Evolutionary conservation across 1,284 basidiomycete species (phyloP).

Genomic region (Tilletia caries): DNA sequence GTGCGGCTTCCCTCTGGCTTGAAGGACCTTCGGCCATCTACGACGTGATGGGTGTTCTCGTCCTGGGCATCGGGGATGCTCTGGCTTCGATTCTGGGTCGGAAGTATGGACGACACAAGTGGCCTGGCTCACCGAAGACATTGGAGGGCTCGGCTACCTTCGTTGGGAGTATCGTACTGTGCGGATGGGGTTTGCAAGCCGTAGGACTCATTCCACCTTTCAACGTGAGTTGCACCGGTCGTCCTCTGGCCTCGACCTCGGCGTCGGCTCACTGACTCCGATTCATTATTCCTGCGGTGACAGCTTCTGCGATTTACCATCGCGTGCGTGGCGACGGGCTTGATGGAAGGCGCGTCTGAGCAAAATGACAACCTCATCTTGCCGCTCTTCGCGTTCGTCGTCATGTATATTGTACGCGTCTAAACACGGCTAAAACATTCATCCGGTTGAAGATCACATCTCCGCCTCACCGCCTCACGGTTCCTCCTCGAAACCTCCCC

Average conservation of each 20-base stretch:
- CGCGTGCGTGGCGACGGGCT: slow-evolving; percentile 29
- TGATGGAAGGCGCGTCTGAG: slow-evolving; percentile 48
- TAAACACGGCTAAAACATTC: slow-evolving; percentile 6
- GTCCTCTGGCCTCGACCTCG: neutral
- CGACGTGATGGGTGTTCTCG: slow-evolving; percentile 83
- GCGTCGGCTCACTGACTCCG: neutral
- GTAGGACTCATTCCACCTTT: slow-evolving; percentile 58
- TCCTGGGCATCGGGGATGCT: slow-evolving; percentile 89
- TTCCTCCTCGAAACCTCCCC: too few relatives aligned
- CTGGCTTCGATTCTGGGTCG: slow-evolving; percentile 88
- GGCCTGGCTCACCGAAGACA: slow-evolving; percentile 85
- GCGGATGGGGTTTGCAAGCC: slow-evolving; percentile 69
- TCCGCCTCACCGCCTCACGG: too few relatives aligned
- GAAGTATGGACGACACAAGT: slow-evolving; percentile 71
- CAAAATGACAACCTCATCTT: slow-evolving; percentile 52
- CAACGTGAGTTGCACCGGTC: slow-evolving; percentile 20
- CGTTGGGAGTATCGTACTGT: slow-evolving; percentile 66
- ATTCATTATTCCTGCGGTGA: neutral
- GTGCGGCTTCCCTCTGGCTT: slow-evolving; percentile 88
- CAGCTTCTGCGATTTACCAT: slow-evolving; percentile 26
- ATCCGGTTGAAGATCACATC: neutral
- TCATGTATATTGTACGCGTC: slow-evolving; percentile 31
- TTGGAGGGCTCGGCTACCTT: slow-evolving; percentile 87
- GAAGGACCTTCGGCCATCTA: slow-evolving; percentile 60
- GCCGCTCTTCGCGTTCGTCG: slow-evolving; percentile 44